Evolutionary conservation across 495 filamentous ascomycete genomes (phyloP), one percentile per base, ranked within the genome.

Genomic region (Hypoxylon rickii): DNA sequence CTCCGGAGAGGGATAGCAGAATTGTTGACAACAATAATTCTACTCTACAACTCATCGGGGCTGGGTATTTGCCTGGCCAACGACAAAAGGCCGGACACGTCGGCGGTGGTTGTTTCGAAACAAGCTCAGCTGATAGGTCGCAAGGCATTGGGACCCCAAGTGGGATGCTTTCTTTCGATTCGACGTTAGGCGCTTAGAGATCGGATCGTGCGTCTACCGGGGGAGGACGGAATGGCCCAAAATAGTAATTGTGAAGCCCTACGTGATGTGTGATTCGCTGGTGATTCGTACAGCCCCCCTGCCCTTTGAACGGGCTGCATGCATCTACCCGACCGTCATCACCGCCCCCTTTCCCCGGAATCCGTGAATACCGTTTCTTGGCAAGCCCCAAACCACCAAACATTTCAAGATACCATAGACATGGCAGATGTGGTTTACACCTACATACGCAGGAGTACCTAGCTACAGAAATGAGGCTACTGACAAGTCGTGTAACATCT

Each of bases 91-190:
- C 15, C 19, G 16, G 36, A 18, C 22, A 5, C 33, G 15, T 13
- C 43, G 22, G 19, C 22, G 32, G 7, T 5, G 4, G 24, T 29
- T 62, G 58, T 62, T 62, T 57, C 58, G 58, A 62, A 62, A 62
- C 58, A 57, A 53, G 40, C 13, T 24, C 13, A 40, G 50, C 58
- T 55, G 21, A 33, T n/a, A n/a, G n/a, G n/a, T n/a, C n/a, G n/a
- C n/a, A 13, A 16, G 32, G 10, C 7, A 15, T 45, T n/a, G n/a
- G n/a, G n/a, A n/a, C n/a, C n/a, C n/a, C n/a, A n/a, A n/a, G n/a
- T n/a, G n/a, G 3, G 32, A 38, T 6, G 51, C 51, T 46, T 39
- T 48, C 51, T 40, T 10, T 7, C 32, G 32, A 26, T 19, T 31
- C 32, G 7, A 2, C 3, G 11, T 12, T 15, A 12, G 38, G 58